Evolutionary conservation across 441 rosid species (phyloP), one percentile per base, ranked within the genome.

Genomic region (Gossypium davidsonii): DNA sequence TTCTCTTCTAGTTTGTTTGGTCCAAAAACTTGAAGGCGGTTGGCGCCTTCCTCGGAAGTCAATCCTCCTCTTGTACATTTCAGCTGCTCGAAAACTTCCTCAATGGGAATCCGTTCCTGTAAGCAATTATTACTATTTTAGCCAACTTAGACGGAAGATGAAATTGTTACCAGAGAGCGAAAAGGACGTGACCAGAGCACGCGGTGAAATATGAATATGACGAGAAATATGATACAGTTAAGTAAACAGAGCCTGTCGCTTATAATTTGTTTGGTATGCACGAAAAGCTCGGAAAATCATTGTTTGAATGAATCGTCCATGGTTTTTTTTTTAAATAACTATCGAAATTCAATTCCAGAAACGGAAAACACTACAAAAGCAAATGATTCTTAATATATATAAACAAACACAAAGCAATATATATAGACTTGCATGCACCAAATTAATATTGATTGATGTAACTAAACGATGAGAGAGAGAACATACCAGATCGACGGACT

Each of bases 1-100:
- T 90, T 91, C 86, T 91, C 96, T 82, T 91, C 91, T 9, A 91
- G 87, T 76, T 90, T 91, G 93, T 91, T 92, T 25, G 90, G 96
- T 39, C 96, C 97, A 80, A 90, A 92, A 51, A 87, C 88, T 42
- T 84, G 85, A 21, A 93, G 90, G 85, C 98, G 77, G 76, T 79
- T 72, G 79, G 88, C 82, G 71, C 93, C 98, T 83, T 90, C 94
- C 63, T 87, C 88, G 28, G 85, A 15, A 3, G 87, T 77, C 42
- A 93, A 88, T 69, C 98, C 98, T 81, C 80, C 82, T 68, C 80
- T 83, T 55, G 90, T 69, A 76, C 98, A 93, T 87, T 87, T 90
- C 53, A 93, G 85, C 80, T 87, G 88, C 80, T 90, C 96, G 49
- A 91, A 93, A 69, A 93, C 97, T 85, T 91, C 97, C 84, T 88